Evolutionary conservation across 176 grass and related monocot genomes (phyloP), one percentile per base, ranked within the genome.

Genomic region (Zea mays): DNA sequence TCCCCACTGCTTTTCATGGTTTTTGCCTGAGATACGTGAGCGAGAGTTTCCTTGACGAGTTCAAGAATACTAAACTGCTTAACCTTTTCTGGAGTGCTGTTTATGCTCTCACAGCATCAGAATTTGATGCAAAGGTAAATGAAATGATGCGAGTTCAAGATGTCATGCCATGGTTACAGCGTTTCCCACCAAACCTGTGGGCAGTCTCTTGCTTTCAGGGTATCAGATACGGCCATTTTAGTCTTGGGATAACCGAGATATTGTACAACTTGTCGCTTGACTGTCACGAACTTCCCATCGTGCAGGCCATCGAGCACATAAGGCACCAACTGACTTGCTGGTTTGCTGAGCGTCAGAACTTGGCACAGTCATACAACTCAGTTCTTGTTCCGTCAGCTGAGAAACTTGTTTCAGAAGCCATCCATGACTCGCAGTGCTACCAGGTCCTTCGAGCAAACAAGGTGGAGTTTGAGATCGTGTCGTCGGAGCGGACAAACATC

Each of bases 401-500:
- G 85, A 98, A 92, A 78, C 70, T 90, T 7, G 95, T 98, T 86
- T 85, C 87, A 1, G 96, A 98, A 84, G 90, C 96, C 44, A 90
- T 90, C 57, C 36, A 88, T 66, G 92, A 98, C 79, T 92, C 92
- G 71, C 41, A 42, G 61, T 98, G 96, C 74, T 98, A 98, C 82
- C 92, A 98, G 88, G 96, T 98, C 69, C 90, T 98, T 39, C 81
- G 92, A 84, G 96, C 96, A 74, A 98, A 98, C 80, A 98, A 95
- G 82, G 96, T 98, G 56, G 96, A 98, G 81, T 98, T 98, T 86
- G 96, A 98, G 77, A 95, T 98, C 2, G 96, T 98, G 62, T 98
- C 96, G 44, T 87, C 89, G 8, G 96, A 98, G 83, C 73, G 92
- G 81, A 98, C 96, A 69, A 98, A 98, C 71, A 98, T 98, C 75